Percentiles rank a stretch among this genome's conserved stretches.
Conservation (phyloP, 192 early-diverging fungal genomes). For the Umbelopsis sp. region DNA sequence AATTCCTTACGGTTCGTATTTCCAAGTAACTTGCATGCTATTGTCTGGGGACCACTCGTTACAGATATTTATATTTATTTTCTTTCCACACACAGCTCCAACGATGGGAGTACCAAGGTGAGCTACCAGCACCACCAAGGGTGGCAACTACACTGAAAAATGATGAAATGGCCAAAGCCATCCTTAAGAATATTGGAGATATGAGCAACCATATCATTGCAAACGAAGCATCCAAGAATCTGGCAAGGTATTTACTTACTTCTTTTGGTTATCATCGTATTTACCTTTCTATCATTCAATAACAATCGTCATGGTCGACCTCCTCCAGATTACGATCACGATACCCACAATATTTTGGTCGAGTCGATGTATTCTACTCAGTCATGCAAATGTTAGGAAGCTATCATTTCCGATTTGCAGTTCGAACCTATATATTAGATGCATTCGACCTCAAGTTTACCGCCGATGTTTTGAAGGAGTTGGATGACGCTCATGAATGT, state of each 20-base stretch:
- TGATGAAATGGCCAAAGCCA: constrained; percentile 46
- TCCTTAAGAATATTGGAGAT: constrained; percentile 73
- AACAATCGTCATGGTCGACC: too few species aligned
- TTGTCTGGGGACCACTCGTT: neutral
- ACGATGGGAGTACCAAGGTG: constrained; percentile 48
- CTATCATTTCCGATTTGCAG: constrained; percentile 74
- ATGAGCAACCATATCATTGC: constrained; percentile 83
- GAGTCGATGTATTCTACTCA: constrained; percentile 55
- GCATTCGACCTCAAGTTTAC: constrained; percentile 74
- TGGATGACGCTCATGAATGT: constrained; percentile 39
- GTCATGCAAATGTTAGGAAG: constrained; percentile 62
- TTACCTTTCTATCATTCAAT: too few species aligned
- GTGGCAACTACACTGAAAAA: constrained; percentile 35
- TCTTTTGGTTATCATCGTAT: too few species aligned
- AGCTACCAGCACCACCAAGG: constrained; percentile 43
- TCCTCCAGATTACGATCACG: constrained; percentile 55
- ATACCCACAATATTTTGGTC: constrained; percentile 59
- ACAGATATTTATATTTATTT: neutral
- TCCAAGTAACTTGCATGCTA: neutral
- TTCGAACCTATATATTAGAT: constrained; percentile 73
- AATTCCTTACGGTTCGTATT: constrained; percentile 60
- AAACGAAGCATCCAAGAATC: constrained; percentile 70
- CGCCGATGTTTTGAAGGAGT: constrained; percentile 35
- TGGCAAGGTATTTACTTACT: constrained; percentile 73
- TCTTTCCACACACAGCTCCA: constrained; percentile 37